phyloP scores from a whole-genome alignment of 108 stramenopile genomes.

The Nitzschia putrida region DNA sequence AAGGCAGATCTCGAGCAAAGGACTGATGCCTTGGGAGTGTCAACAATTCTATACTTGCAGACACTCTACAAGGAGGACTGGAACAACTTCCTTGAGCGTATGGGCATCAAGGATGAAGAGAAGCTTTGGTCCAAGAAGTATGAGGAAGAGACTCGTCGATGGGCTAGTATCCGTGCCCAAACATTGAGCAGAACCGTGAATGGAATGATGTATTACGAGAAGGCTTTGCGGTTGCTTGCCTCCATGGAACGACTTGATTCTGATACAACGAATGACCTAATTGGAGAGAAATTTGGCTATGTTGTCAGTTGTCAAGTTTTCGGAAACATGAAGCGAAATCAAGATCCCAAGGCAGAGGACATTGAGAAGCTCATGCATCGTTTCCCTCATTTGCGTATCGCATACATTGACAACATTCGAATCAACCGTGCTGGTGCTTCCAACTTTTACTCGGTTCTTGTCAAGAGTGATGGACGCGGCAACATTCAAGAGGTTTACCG shows the following conservation, averaged over 20 bases:
- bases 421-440: conserved; percentile 77
- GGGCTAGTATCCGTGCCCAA: conserved; percentile 97
- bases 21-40: conserved; percentile 91
- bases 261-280: conserved; percentile 87
- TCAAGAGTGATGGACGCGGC: conserved; percentile 87
- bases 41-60: conserved; percentile 93
- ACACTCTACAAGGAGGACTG: conserved; percentile 95
- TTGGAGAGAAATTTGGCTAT: conserved; percentile 97
- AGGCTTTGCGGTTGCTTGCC: conserved; percentile 91
- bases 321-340: conserved; percentile 92
- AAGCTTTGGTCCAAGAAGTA: conserved; percentile 89
- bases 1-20: conserved; percentile 90
- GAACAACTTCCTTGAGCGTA: conserved; percentile 92
- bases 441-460: conserved; percentile 89
- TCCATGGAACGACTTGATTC: conserved; percentile 90
- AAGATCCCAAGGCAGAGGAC: conserved; percentile 96
- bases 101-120: conserved; percentile 83
- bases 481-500: conserved; percentile 91
- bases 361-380: conserved; percentile 94
- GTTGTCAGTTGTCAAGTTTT: conserved; percentile 97
- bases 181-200: conserved; percentile 94
- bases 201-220: conserved; percentile 99
- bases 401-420: conserved; percentile 95
- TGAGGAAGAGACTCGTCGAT: conserved; percentile 87
- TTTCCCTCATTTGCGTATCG: conserved; percentile 92